Evolutionary conservation across 2,329 filamentous ascomycete genomes (phyloP), one percentile per base, ranked within the genome.

Genomic region (Neonectria sp.): DNA sequence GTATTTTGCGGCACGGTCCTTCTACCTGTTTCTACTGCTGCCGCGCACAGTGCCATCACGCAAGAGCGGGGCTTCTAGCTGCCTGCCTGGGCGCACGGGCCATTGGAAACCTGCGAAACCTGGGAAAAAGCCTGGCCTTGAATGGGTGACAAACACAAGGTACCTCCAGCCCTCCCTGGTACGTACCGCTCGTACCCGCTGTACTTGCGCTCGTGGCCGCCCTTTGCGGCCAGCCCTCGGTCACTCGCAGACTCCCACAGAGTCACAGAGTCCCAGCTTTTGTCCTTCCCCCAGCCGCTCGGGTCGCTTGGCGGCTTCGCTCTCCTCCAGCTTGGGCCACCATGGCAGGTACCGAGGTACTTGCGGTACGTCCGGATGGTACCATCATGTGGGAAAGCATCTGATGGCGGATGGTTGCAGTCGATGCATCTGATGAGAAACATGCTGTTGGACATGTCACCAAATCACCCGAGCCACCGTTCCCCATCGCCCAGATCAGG

Each of bases 51-150:
- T 53, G 51, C 51, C 51, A 35, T 21, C n/a, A 24, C 31, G n/a
- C 31, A 24, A 15, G 65, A 65, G 67, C 75, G 71, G 75, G 73
- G 68, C 68, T 72, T 69, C 46, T 58, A 46, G 49, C 35, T 60
- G 58, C 58, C 58, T 60, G 13, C 33, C 3, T 40, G 37, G 37
- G 35, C 37, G 63, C 63, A 66, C 58, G 58, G 53, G 46, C 63
- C 63, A 27, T 13, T 24, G 25, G 12, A 37, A 52, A 40, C 31
- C 46, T 62, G 46, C 46, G 52, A 53, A 35, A 43, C 51, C 48
- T 15, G 25, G 40, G 27, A 27, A 61, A 53, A 17, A 8, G 51
- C 27, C 45, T 15, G 27, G 24, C 24, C 12, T 17, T 12, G 35
- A 56, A 46, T 58, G 58, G 53, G 52, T 57, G 52, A 62, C 60